Evolutionary conservation across 2,329 filamentous ascomycete genomes (phyloP).

Genomic region (Microdochium bolleyi): DNA sequence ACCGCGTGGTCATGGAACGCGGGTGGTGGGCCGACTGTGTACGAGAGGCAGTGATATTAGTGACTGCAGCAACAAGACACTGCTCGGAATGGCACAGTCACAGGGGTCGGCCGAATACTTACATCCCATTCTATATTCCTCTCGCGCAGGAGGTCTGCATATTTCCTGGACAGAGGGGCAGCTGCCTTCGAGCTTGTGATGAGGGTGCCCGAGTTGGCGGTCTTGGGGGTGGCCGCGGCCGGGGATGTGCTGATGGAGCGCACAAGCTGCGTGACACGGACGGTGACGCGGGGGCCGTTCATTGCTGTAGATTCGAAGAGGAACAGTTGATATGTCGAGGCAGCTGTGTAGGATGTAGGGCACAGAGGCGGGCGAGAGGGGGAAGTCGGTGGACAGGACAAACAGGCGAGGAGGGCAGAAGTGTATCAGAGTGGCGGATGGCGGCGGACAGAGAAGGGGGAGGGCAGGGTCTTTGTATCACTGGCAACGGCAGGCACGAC

Average conservation of each 20-base stretch:
- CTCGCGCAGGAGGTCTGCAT: conserved; percentile 25
- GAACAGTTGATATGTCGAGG: background rate
- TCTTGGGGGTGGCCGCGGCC: conserved; percentile 11
- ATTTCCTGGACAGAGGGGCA: conserved; percentile 21
- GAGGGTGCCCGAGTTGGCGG: conserved; percentile 10
- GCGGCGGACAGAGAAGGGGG: background rate
- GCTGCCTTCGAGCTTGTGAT: conserved; percentile 16
- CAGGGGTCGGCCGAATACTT: conserved; percentile 7
- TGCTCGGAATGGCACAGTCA: no score
- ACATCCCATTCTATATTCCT: conserved; percentile 22
- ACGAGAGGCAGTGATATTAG: conserved; percentile 15
- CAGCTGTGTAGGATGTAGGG: background rate
- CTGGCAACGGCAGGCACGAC: background rate
- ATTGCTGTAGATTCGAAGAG: conserved; percentile 6
- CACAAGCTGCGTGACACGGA: conserved; percentile 18
- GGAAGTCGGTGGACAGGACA: no score
- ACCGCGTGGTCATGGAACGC: conserved; percentile 21
- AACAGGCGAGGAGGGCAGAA: no score
- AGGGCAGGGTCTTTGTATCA: background rate
- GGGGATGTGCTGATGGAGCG: conserved; percentile 21
- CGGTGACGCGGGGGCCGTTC: conserved; percentile 21
- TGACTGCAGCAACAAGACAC: background rate
- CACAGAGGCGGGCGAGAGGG: background rate
- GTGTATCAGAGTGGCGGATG: background rate
- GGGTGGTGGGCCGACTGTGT: conserved; percentile 12